Evolutionary conservation across 305 asterid genomes (phyloP).

Genomic region (Fraxinus sp.): DNA sequence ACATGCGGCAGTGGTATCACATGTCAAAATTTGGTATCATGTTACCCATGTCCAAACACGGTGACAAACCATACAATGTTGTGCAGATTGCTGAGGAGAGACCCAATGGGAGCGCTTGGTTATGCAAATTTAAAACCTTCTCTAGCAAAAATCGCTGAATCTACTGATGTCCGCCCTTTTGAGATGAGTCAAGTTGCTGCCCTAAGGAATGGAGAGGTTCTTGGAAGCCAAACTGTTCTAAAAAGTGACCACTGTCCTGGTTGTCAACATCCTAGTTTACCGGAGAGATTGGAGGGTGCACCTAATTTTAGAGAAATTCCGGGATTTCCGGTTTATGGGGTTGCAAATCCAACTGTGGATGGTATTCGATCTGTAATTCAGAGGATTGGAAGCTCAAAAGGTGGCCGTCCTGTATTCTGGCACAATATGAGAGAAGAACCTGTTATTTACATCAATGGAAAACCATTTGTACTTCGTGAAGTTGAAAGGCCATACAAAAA

Average conservation of each 20-base stretch:
- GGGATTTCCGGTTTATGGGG: slow-evolving; percentile 95
- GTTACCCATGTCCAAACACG: slow-evolving; percentile 15
- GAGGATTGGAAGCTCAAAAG: slow-evolving; percentile 81
- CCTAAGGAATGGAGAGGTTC: slow-evolving; percentile 89
- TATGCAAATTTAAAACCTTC: slow-evolving; percentile 59
- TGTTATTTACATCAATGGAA: slow-evolving; percentile 92
- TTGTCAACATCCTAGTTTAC: slow-evolving; percentile 84
- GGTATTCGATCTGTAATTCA: slow-evolving; percentile 90
- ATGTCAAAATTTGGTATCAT: not conserved
- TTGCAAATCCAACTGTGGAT: slow-evolving; percentile 89
- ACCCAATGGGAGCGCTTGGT: slow-evolving; percentile 98
- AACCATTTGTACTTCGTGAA: slow-evolving; percentile 97
- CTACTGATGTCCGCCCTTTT: slow-evolving; percentile 63
- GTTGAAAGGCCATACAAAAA: slow-evolving; percentile 97
- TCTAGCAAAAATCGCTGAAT: slow-evolving; percentile 39
- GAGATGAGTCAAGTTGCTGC: slow-evolving; percentile 97
- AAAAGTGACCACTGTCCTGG: slow-evolving; percentile 98
- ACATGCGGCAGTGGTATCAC: not conserved
- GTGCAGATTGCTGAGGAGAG: slow-evolving; percentile 89
- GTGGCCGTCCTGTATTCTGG: slow-evolving; percentile 88
- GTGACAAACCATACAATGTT: slow-evolving; percentile 17
- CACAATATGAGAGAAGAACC: slow-evolving; percentile 99
- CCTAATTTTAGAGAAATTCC: slow-evolving; percentile 96
- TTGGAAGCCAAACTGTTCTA: slow-evolving; percentile 97
- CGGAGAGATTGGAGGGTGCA: slow-evolving; percentile 94